phyloP scores from a whole-genome alignment of 2,329 filamentous ascomycete species.

The Fusarium oligoseptatum region DNA sequence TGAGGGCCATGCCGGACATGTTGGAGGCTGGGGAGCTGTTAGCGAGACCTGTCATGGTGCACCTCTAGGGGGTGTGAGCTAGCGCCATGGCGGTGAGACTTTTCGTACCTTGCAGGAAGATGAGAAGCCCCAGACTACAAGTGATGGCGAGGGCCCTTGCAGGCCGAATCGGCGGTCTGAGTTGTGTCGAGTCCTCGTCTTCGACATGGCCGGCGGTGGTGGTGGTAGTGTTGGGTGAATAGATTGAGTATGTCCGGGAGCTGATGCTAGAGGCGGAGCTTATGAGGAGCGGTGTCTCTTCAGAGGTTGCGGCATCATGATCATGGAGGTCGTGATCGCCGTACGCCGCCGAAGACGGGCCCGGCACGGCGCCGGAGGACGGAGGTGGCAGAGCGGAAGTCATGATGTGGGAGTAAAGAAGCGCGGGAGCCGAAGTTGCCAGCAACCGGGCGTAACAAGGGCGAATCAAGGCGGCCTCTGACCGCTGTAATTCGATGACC shows the following conservation, averaged over 20 bases:
- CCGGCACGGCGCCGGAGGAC: slow-evolving; percentile 12
- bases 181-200: background rate
- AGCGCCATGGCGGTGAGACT: background rate
- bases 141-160: slow-evolving; percentile 61
- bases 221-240: slow-evolving; percentile 6
- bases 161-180: slow-evolving; percentile 43
- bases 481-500: background rate
- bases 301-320: slow-evolving; percentile 13
- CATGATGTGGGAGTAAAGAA: slow-evolving; percentile 14
- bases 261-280: slow-evolving; percentile 14
- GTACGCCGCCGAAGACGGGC: slow-evolving; percentile 9
- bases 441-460: background rate
- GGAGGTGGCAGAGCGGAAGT: background rate
- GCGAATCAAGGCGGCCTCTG: background rate
- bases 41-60: background rate
- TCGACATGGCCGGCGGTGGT: slow-evolving; percentile 14
- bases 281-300: slow-evolving; percentile 42
- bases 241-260: background rate
- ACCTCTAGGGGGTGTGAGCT: background rate
- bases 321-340: slow-evolving; percentile 1
- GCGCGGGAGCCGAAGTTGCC: background rate
- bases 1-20: slow-evolving; percentile 85
- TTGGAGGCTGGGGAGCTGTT: slow-evolving; percentile 66
- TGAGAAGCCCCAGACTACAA: slow-evolving; percentile 45
- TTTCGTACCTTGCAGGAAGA: slow-evolving; percentile 46